These are phyloP conservation scores for Orychophragmus violaceus DNA, from an alignment of 345 rosid genomes.

Conservation along the genomic window DNA sequence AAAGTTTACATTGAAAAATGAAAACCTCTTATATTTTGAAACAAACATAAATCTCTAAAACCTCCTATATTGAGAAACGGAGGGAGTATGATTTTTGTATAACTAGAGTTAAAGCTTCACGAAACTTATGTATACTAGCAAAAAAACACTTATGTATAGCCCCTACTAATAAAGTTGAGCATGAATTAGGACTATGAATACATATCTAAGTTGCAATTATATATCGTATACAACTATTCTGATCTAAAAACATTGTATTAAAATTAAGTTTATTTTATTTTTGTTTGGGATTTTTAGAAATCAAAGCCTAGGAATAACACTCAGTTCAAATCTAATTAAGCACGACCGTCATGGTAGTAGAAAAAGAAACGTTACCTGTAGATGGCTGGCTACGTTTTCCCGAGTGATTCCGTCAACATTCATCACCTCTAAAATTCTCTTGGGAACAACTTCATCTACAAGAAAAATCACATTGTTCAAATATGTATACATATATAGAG, in stretches of 20 bases:
- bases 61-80: too few relatives aligned
- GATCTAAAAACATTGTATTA: background rate
- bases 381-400: constrained; percentile 82
- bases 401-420: constrained; percentile 58
- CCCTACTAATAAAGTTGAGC: background rate
- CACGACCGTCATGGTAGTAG: too few relatives aligned
- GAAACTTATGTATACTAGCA: too few relatives aligned
- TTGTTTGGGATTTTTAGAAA: too few relatives aligned
- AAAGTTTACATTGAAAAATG: too few relatives aligned
- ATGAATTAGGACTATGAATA: background rate
- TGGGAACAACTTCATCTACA: constrained; percentile 80
- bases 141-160: background rate
- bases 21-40: too few relatives aligned
- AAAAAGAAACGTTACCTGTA: constrained; percentile 46
- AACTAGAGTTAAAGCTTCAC: too few relatives aligned
- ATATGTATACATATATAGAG: background rate
- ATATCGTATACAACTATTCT: background rate
- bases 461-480: background rate
- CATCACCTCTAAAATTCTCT: constrained; percentile 74
- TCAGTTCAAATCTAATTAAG: too few relatives aligned
- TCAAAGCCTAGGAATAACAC: too few relatives aligned
- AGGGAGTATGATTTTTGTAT: too few relatives aligned
- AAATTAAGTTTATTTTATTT: background rate
- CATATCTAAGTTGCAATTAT: background rate
- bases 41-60: too few relatives aligned